Base-by-base conservation (phyloP, 495 filamentous ascomycete genomes). In the Penicillium riverlandense region DNA sequence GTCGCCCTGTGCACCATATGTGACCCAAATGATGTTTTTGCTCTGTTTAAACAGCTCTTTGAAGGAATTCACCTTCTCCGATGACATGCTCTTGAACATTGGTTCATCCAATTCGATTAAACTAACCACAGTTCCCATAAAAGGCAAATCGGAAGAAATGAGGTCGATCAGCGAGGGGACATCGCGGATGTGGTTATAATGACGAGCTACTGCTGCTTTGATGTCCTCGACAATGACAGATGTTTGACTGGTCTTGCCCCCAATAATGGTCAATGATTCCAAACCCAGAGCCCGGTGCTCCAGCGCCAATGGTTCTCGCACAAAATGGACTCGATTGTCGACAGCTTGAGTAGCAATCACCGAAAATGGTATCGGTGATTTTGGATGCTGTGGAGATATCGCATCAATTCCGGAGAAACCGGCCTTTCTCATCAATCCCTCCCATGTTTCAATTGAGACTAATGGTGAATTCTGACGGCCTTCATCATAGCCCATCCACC, bases 401-500 rank as follows among this genome's bases (percentile, higher is more conserved):
- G 62, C 45, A 22, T 81, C 76, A 29, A 71, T 50, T 1, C 72
- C 71, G 0, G 70, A 70, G 35, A 80, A 80, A 3, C 72, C 71
- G 0, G 52, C 39, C 1, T 58, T 51, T 7, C 47, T 49, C 10
- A 81, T 55, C 1, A 70, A 11, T 0, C 11, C 7, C 28, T 72
- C 39, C 78, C 76, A 82, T 28, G 54, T 32, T 0, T 43, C 44
- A 0, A 45, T 29, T 1, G 55, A 49, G 11, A 74, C 35, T 32
- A 43, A 62, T 5, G 76, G 73, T 1, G 64, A 52, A 1, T 60
- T 44, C 1, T 28, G 50, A 7, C 74, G 53, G 1, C 63, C 69
- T n/a, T 78, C 70, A 36, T 70, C 51, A 13, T 49, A 44, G 8
- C 76, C 74, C 11, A 65, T 43, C 75, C 76, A 81, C 77, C 78